Base-by-base conservation (phyloP, 345 rosid genomes). In the Pugionium dolabratum region DNA sequence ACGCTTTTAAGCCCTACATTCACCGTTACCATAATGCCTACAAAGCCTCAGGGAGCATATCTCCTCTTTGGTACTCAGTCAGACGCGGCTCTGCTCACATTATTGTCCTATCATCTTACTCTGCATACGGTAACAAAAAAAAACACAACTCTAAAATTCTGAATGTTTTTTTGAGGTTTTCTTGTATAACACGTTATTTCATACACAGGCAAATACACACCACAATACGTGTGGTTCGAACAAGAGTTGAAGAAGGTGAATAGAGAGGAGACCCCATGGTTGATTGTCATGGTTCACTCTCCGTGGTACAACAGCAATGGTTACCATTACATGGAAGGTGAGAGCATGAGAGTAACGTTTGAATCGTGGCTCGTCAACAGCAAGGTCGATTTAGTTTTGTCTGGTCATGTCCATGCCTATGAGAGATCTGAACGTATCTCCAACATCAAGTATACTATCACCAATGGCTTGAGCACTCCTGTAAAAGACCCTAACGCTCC, bases 341-440 rank as follows among this genome's bases (percentile, higher is more conserved):
- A 80, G 44, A 79, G 81, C 54, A 83, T 80, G 83, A 76, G 84
- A 44, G 59, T 64, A 2, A 63, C 62, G 77, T 83, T 60, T 1
- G 87, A 83, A 37, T 9, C 81, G 2, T 78, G 81, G 79, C 67
- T 83, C 0, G 83, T 80, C 2, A 39, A 80, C 37, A 58, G 39
- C 76, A 80, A 76, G 35, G 86, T 78, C 1, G 86, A 83, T 55
- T 32, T 78, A 30, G 84, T 82, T 27, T 71, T 82, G 43, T 28
- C 84, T 1, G 84, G 86, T n/a, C 84, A 80, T 11, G 84, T 80
- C 10, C 82, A 78, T 59, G 77, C 82, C 2, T 78, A 82, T 26
- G 86, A 82, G n/a, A 67, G 82, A 75, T 67, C 82, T 1, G 75
- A 82, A 10, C 84, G 95, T 40, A 44, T 79, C 32, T 83, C 91